These are phyloP conservation scores for Begonia masoniana DNA, from an alignment of 306 rosid species.

Conservation along the genomic window DNA sequence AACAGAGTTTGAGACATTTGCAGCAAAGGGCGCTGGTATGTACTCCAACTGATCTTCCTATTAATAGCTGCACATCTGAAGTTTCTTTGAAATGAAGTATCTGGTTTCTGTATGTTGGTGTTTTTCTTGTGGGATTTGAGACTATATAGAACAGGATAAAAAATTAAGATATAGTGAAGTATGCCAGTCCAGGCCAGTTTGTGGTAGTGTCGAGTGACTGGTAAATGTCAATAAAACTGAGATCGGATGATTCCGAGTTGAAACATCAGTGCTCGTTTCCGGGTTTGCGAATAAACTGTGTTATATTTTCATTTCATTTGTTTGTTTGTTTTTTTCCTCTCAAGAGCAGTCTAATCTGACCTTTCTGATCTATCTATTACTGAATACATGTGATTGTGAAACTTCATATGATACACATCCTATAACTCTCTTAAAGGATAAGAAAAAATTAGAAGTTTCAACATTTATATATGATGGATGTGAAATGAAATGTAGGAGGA, in stretches of 20 bases:
- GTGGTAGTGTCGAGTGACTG: conserved; percentile 74
- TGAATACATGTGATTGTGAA: too few relatives aligned
- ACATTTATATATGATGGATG: too few relatives aligned
- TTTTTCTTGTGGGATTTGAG: conserved; percentile 1
- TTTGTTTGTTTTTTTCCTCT: too few relatives aligned
- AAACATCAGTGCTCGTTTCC: too few relatives aligned
- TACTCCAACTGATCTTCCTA: conserved; percentile 74
- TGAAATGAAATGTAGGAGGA: too few relatives aligned
- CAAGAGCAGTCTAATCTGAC: too few relatives aligned
- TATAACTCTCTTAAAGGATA: too few relatives aligned
- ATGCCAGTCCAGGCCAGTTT: conserved; percentile 93
- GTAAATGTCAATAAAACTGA: conserved; percentile 57
- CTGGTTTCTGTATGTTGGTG: conserved; percentile 17
- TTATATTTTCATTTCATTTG: too few relatives aligned
- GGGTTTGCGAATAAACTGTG: too few relatives aligned
- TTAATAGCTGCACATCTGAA: conserved; percentile 54
- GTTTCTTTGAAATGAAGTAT: conserved; percentile 59
- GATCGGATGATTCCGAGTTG: background rate
- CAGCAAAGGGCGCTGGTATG: conserved; percentile 91
- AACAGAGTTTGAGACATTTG: conserved; percentile 84
- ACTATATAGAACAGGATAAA: background rate
- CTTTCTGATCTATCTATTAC: too few relatives aligned
- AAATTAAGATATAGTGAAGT: conserved; percentile 14
- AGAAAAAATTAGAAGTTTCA: too few relatives aligned
- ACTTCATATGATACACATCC: too few relatives aligned